A percentile compares a stretch with the other conserved stretches of the same genome.
Evolutionary conservation across 805 yeast species (phyloP).

Genomic region (Hanseniaspora thailandica): DNA sequence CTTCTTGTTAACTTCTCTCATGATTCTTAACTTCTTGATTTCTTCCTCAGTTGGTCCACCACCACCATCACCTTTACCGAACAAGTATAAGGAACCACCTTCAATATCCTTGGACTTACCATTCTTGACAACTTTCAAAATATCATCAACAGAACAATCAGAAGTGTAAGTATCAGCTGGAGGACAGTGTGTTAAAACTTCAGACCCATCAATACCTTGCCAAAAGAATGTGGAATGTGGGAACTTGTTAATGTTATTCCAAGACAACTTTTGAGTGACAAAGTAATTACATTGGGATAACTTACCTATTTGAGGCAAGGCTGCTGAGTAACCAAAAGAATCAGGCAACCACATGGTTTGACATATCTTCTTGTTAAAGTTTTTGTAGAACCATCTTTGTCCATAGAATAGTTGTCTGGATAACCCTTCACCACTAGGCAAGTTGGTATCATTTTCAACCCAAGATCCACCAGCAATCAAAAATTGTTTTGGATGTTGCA

Average conservation of each 20-base stretch:
- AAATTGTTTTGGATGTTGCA: slow-evolving; percentile 47
- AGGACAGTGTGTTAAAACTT: slow-evolving; percentile 93
- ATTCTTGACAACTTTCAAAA: slow-evolving; percentile 61
- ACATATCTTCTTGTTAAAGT: slow-evolving; percentile 60
- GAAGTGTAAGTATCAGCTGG: slow-evolving; percentile 95
- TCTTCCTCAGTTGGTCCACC: slow-evolving; percentile 94
- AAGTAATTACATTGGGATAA: slow-evolving; percentile 75
- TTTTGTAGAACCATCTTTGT: slow-evolving; percentile 67
- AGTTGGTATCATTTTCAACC: slow-evolving; percentile 94
- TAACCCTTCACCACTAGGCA: slow-evolving; percentile 89
- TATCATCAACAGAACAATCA: slow-evolving; percentile 85
- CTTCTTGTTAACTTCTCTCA: slow-evolving; percentile 75
- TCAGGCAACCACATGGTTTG: slow-evolving; percentile 91
- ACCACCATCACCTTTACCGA: slow-evolving; percentile 96
- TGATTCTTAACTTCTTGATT: slow-evolving; percentile 83
- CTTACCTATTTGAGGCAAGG: slow-evolving; percentile 85
- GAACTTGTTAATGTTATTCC: slow-evolving; percentile 89
- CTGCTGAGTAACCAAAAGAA: slow-evolving; percentile 92
- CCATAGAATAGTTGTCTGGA: slow-evolving; percentile 83
- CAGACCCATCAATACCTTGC: slow-evolving; percentile 91
- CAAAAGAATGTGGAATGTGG: slow-evolving; percentile 89
- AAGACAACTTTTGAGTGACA: slow-evolving; percentile 83
- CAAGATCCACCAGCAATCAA: slow-evolving; percentile 93
- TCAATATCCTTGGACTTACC: slow-evolving; percentile 76
- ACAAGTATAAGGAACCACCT: slow-evolving; percentile 68